These are phyloP conservation scores for Ophiobolus disseminans DNA, from an alignment of 2,329 filamentous ascomycete genomes.

Conservation along the genomic window DNA sequence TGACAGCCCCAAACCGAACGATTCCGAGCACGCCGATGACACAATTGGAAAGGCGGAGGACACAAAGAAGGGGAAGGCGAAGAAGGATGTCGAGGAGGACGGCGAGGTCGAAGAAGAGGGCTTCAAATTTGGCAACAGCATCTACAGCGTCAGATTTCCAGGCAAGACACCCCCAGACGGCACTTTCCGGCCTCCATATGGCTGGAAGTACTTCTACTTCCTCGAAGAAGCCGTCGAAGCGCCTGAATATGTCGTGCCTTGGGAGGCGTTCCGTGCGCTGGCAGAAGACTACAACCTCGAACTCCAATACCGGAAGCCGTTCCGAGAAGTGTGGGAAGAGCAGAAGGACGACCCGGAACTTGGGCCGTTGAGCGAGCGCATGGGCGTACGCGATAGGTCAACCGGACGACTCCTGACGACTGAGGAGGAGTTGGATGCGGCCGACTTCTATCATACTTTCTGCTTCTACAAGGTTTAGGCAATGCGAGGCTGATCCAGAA, in stretches of 20 bases:
- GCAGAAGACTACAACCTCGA: conserved; percentile 98
- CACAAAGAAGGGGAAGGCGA: conserved; percentile 29
- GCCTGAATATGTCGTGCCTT: conserved; percentile 97
- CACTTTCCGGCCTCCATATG: conserved; percentile 90
- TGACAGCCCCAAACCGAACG: conserved; percentile 44
- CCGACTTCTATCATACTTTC: conserved; percentile 86
- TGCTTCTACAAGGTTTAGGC: conserved; percentile 93
- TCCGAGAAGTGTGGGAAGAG: conserved; percentile 87
- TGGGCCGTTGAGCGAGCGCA: conserved; percentile 88
- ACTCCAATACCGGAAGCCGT: conserved; percentile 89
- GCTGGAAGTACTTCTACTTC: conserved; percentile 98
- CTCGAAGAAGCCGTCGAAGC: conserved; percentile 95
- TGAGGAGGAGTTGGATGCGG: conserved; percentile 87
- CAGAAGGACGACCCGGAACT: conserved; percentile 86
- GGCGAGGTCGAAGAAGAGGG: conserved; percentile 56
- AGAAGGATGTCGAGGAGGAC: conserved; percentile 54
- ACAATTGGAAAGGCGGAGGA: conserved; percentile 31
- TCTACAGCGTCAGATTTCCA: conserved; percentile 90
- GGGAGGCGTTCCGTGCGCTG: conserved; percentile 94
- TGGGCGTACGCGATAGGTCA: conserved; percentile 82
- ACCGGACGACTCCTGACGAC: conserved; percentile 73
- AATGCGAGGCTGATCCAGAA: neutral
- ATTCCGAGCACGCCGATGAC: conserved; percentile 45
- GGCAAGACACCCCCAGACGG: conserved; percentile 83
- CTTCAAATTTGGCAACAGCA: conserved; percentile 89